phyloP scores from a whole-genome alignment of 345 rosid species.

The Chamaenerion angustifolium region DNA sequence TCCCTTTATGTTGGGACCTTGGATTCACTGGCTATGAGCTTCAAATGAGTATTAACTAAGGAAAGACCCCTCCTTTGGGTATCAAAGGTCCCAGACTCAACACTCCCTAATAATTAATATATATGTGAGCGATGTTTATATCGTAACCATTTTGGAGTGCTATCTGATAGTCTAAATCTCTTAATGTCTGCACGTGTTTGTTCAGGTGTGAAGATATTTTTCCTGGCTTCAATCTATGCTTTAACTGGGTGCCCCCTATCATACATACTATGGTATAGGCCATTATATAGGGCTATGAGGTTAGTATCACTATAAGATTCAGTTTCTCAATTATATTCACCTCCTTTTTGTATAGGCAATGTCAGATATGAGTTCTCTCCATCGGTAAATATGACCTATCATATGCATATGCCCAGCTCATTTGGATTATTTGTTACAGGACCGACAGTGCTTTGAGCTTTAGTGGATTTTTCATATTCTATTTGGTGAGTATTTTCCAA shows the following conservation, averaged over 20 bases:
- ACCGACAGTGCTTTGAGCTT: conserved; percentile 95
- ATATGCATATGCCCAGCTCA: background rate
- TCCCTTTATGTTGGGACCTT: background rate
- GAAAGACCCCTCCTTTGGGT: too few relatives aligned
- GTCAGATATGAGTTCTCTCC: background rate
- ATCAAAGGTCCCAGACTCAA: too few relatives aligned
- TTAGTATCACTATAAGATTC: conserved; percentile 9
- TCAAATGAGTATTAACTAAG: too few relatives aligned
- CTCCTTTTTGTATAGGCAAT: background rate
- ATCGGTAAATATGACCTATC: background rate
- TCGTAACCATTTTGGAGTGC: too few relatives aligned
- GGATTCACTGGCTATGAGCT: too few relatives aligned
- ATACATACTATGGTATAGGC: conserved; percentile 92
- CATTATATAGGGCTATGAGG: conserved; percentile 97
- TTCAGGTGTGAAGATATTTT: conserved; percentile 80
- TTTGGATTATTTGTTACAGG: conserved; percentile 34
- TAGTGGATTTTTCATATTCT: conserved; percentile 89
- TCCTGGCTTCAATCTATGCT: conserved; percentile 79
- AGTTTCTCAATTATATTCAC: background rate
- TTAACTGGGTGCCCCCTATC: conserved; percentile 80
- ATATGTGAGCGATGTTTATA: too few relatives aligned
- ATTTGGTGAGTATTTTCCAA: conserved; percentile 50
- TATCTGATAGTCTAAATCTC: background rate
- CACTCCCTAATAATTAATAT: too few relatives aligned
- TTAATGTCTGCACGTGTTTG: conserved; percentile 2